Evolutionary conservation across 352 stramenopile species (phyloP), one percentile per base, ranked within the genome.

Genomic region (Halophytophthora batemanensis): DNA sequence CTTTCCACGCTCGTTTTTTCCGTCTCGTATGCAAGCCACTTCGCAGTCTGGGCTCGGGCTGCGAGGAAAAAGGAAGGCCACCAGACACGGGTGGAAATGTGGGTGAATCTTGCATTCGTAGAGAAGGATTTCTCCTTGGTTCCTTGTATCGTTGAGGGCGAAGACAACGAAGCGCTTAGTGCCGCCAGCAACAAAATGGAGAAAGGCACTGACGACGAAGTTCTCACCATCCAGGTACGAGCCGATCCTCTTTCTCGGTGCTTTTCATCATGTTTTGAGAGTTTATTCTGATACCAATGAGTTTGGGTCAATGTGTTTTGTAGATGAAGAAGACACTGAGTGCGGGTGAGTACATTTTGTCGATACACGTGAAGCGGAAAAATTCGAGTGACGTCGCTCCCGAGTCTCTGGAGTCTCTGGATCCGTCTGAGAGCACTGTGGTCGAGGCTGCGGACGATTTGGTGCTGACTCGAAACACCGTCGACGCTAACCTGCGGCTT

Each of bases 291-390:
- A 47, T 19, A 35, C 23, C 50, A 14, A 31, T 18, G 6, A 25
- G 38, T 45, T 45, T 29, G n/a, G 31, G 33, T 53, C 6, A 29
- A 23, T 22, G 25, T 31, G 25, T 4, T 31, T 31, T 31, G 14
- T 17, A 77, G 57, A 36, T 61, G n/a, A 56, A 69, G n/a, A 22
- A 39, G 21, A 66, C 63, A 1, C 53, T 82, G 19, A 50, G 50
- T 23, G 49, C 68, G 10, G 71, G 71, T 0, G 71, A 82, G 40
- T 82, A 79, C 55, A 50, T 82, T 35, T 50, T 78, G 19, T 58
- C 50, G 40, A 33, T 77, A 28, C 36, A 48, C 39, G 50, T 22
- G 33, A 56, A 31, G 18, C 22, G 15, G 49, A 39, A 23, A 41
- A 62, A 38, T 53, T 23, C 14, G 35, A 50, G 34, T 44, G 23